Base-by-base conservation (phyloP, 768 basidiomycete genomes). In the Gloeostereum incarnatum region DNA sequence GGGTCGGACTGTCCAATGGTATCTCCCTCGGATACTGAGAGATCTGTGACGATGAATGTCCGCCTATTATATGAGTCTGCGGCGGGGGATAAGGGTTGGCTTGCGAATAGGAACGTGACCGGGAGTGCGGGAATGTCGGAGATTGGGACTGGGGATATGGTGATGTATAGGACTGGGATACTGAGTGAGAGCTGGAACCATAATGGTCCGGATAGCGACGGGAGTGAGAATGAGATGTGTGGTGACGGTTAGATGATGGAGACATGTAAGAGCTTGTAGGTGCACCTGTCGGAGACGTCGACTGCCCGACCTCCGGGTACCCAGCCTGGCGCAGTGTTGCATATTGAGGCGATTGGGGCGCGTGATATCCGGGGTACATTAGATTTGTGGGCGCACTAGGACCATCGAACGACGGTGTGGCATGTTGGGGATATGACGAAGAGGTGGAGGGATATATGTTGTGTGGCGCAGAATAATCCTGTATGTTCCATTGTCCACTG, bases 31-130 rank as follows among this genome's bases (percentile, higher is more conserved):
- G 49, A 47, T 63, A 66, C 31, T 56, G 57, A 5, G 56, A 51
- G 24, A 51, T 38, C 21, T 39, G 42, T 3, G 32, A 31, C n/a
- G n/a, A n/a, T n/a, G n/a, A n/a, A n/a, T n/a, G n/a, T n/a, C n/a
- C n/a, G n/a, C n/a, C n/a, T 40, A 52, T 30, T 45, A 51, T 39
- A 37, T 48, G 43, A 30, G 36, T 32, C 30, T 50, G 42, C 35
- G 54, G 39, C 34, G 53, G 23, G 36, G 42, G 41, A 34, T 51
- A 45, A 39, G 49, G 42, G 14, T 50, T 48, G 19, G 56, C 49
- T 45, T 65, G 66, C n/a, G 70, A 66, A 43, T 66, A 63, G 7
- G 68, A 69, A 34, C 64, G 62, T 17, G 62, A 55, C 34, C 63
- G 62, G 23, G 59, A 45, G 16, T 59, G 50, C 20, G 56, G 48